phyloP scores from a whole-genome alignment of 2,329 filamentous ascomycete species.

The Ascochyta lentis region DNA sequence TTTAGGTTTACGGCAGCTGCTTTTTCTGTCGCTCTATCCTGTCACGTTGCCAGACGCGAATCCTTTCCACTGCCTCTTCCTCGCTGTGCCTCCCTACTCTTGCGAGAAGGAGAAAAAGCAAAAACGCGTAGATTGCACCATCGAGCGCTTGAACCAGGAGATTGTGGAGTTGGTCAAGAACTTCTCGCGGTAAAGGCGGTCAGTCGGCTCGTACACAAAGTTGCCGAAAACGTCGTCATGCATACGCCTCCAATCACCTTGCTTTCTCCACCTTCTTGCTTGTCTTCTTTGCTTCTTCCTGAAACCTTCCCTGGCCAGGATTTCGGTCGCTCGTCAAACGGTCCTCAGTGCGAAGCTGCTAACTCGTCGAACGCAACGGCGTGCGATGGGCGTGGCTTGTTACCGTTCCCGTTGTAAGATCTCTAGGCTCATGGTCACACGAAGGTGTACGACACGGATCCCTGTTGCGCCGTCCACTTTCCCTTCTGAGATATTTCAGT shows the following conservation, averaged over 20 bases:
- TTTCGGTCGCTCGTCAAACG: constrained; percentile 18
- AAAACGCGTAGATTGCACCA: constrained; percentile 7
- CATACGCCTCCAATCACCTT: constrained; percentile 40
- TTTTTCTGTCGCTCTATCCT: constrained; percentile 26
- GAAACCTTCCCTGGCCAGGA: constrained; percentile 22
- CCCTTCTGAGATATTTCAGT: constrained; percentile 8
- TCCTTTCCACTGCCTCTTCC: constrained; percentile 12
- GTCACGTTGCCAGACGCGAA: constrained; percentile 16
- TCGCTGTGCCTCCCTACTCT: not conserved
- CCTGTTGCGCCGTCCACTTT: constrained; percentile 13
- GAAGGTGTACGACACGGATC: constrained; percentile 13
- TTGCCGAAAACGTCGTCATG: constrained; percentile 40
- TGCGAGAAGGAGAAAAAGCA: constrained; percentile 3
- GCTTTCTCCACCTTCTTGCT: constrained; percentile 27
- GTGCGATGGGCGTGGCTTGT: constrained; percentile 7
- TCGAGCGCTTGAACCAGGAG: not conserved
- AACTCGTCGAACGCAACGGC: constrained; percentile 8
- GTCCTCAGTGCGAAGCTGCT: constrained; percentile 14
- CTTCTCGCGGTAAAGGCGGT: constrained; percentile 33
- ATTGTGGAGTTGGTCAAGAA: constrained; percentile 6
- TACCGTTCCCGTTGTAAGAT: constrained; percentile 11
- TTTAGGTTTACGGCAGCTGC: constrained; percentile 30
- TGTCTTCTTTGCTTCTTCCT: constrained; percentile 31
- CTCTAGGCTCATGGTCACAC: constrained; percentile 12
- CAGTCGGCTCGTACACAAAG: constrained; percentile 29